Percentiles rank a stretch among this genome's conserved stretches.
Evolutionary conservation across 2,329 filamentous ascomycete genomes (phyloP).

Genomic region (Fusarium illudens): DNA sequence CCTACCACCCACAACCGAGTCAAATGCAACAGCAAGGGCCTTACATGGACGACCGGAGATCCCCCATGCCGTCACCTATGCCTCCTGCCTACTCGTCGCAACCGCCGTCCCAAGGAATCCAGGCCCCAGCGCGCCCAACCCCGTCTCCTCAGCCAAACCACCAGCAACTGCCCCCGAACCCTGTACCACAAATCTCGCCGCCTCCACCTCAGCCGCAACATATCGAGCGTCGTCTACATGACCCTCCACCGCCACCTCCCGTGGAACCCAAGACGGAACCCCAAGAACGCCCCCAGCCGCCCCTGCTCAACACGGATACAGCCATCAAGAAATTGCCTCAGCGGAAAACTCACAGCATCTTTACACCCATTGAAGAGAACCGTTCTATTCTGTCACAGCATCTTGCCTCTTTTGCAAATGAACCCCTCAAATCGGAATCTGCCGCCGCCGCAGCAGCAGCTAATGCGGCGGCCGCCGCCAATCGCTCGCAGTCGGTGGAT

Average conservation of each 20-base stretch:
- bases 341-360: conserved; percentile 89
- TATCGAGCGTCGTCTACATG: conserved; percentile 54
- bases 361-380: conserved; percentile 95
- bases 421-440: conserved; percentile 53
- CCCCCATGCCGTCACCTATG: conserved; percentile 69
- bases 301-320: conserved; percentile 59
- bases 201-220: conserved; percentile 58
- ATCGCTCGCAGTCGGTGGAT: conserved; percentile 72
- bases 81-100: conserved; percentile 72
- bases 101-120: conserved; percentile 58
- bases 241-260: conserved; percentile 62
- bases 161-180: conserved; percentile 59
- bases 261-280: conserved; percentile 60
- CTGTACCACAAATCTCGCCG: conserved; percentile 60
- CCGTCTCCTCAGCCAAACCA: conserved; percentile 67
- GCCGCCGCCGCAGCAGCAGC: conserved; percentile 40
- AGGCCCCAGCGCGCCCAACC: conserved; percentile 58
- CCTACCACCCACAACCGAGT: conserved; percentile 32
- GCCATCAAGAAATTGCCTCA: conserved; percentile 72
- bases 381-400: conserved; percentile 88
- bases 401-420: conserved; percentile 72
- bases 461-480: conserved; percentile 42
- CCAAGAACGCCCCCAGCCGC: conserved; percentile 56
- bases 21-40: conserved; percentile 67
- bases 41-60: conserved; percentile 72